Evolutionary conservation across 768 basidiomycete species (phyloP).

Genomic region (Leucocoprinus birnbaumii): DNA sequence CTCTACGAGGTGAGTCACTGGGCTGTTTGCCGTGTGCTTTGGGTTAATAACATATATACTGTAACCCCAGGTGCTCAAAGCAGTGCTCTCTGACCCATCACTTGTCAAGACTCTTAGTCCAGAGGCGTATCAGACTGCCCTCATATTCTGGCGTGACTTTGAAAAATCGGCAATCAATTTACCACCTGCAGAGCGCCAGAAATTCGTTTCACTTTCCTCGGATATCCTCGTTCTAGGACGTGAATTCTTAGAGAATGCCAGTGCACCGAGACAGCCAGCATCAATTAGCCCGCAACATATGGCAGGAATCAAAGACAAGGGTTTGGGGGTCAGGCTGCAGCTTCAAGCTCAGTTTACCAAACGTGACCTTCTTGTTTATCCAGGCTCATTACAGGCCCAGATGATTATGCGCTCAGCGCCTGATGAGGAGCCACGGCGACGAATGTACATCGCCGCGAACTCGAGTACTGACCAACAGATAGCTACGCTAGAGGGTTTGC

Average conservation of each 20-base stretch:
- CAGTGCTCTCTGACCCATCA: slow-evolving; percentile 63
- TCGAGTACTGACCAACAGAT: slow-evolving; percentile 75
- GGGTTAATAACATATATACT: slow-evolving; percentile 16
- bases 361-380: slow-evolving; percentile 76
- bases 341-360: slow-evolving; percentile 77
- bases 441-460: slow-evolving; percentile 82
- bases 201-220: slow-evolving; percentile 88
- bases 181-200: slow-evolving; percentile 68
- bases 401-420: slow-evolving; percentile 92
- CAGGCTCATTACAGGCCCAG: slow-evolving; percentile 85
- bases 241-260: slow-evolving; percentile 73
- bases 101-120: slow-evolving; percentile 64
- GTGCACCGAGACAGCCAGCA: slow-evolving; percentile 61
- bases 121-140: slow-evolving; percentile 83
- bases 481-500: slow-evolving; percentile 68
- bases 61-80: slow-evolving; percentile 71
- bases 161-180: slow-evolving; percentile 95
- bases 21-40: background rate
- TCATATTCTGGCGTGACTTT: slow-evolving; percentile 96
- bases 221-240: slow-evolving; percentile 87
- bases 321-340: slow-evolving; percentile 71
- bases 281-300: slow-evolving; percentile 68
- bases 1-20: slow-evolving; percentile 73
- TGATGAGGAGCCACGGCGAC: slow-evolving; percentile 75
- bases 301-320: slow-evolving; percentile 69